phyloP scores from a whole-genome alignment of 352 stramenopile genomes.

The Elongisporangium prolatum region DNA sequence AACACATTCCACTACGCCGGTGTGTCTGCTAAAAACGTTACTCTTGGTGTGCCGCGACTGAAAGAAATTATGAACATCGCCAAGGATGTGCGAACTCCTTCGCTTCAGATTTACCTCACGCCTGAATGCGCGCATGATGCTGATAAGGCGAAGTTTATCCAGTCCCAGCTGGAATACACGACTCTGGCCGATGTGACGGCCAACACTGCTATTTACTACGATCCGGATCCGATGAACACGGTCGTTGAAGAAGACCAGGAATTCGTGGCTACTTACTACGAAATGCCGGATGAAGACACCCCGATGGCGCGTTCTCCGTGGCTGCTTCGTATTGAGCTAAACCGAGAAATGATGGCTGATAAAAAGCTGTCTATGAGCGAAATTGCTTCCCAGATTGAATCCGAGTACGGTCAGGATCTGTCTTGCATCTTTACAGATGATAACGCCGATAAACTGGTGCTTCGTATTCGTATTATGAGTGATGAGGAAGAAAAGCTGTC shows the following conservation, averaged over 20 bases:
- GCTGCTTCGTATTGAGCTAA: constrained; percentile 98
- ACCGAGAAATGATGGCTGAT: constrained; percentile 96
- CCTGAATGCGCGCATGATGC: constrained; percentile 85
- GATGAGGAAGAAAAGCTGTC: constrained; percentile 89
- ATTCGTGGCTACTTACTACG: constrained; percentile 97
- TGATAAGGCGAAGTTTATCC: constrained; percentile 88
- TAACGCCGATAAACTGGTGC: constrained; percentile 96
- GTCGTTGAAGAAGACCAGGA: constrained; percentile 96
- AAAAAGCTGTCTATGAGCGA: constrained; percentile 98
- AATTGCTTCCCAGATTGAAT: constrained; percentile 93
- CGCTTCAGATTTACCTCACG: constrained; percentile 94
- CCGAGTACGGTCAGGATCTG: constrained; percentile 94
- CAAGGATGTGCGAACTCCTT: constrained; percentile 97
- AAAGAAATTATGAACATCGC: constrained; percentile 99
- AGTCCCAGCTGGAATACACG: constrained; percentile 96
- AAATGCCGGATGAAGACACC: constrained; percentile 96
- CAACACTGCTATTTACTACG: constrained; percentile 98
- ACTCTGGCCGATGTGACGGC: constrained; percentile 95
- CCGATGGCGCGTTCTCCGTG: constrained; percentile 94
- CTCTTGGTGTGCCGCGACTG: constrained; percentile 97
- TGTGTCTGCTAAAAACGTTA: constrained; percentile 99
- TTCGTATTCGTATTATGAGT: constrained; percentile 97
- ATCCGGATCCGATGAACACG: constrained; percentile 97
- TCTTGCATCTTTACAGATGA: constrained; percentile 98
- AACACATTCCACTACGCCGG: constrained; percentile 99